Base-by-base conservation (phyloP, 164 flowering plant species). In the Stephania yunnanensis region DNA sequence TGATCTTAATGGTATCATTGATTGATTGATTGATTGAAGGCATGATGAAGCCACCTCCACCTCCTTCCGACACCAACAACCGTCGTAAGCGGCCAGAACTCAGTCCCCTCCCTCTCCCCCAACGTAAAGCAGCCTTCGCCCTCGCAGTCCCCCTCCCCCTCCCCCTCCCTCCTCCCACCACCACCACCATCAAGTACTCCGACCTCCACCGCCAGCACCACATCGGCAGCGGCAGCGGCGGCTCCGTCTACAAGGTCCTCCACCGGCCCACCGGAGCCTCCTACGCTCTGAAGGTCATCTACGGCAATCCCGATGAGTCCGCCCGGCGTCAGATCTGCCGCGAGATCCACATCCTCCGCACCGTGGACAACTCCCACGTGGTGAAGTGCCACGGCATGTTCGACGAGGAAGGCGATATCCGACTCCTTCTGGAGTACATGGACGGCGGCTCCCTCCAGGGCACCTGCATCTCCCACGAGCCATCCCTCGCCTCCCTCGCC, bases 211-310 rank as follows among this genome's bases (percentile, higher is more conserved):
- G 87, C 8, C 46, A 84, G 70, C 84, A 80, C 75, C 84, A 92
- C 17, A 81, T 94, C 87, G 98, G 97, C 4, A 81, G 87, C 83
- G 98, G 98, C 42, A 75, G 74, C 74, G 95, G 97, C 8, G 97
- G 98, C 11, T 91, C 96, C 70, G 98, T 94, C 52, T 92, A 91
- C 87, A 89, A 87, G 78, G 98, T 90, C 10, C 67, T 82, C 22
- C 96, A 92, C 83, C 82, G 85, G 2, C 87, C 88, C 13, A 86
- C 91, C 17, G 76, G 79, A 20, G 80, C 53, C 10, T 12, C 75
- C 61, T 92, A 82, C 79, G 97, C 98, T 13, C 88, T 94, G 50
- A 94, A 94, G 72, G 97, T 94, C 1, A 94, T 94, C 71, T 81
- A 91, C 83, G 97, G 95, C 12, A 78, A 82, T 81, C 97, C 88